phyloP scores from a whole-genome alignment of 306 rosid species.

The Datisca glomerata region DNA sequence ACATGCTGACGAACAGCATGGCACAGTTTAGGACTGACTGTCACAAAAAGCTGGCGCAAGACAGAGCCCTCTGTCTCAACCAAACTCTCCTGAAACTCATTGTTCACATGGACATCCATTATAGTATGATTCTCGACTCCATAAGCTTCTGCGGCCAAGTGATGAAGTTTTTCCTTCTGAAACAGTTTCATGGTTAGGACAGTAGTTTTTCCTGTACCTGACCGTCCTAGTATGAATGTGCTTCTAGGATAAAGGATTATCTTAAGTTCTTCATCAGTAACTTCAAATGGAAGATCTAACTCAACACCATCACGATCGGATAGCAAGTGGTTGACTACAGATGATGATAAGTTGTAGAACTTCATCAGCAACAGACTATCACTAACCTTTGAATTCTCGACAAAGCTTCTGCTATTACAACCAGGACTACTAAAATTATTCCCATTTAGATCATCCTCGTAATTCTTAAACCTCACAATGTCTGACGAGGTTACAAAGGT shows the following conservation, averaged over 20 bases:
- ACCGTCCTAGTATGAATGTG: conserved; percentile 58
- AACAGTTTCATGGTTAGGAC: conserved; percentile 65
- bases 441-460: conserved; percentile 10
- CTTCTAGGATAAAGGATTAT: conserved; percentile 46
- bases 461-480: conserved; percentile 27
- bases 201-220: conserved; percentile 92
- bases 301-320: conserved; percentile 41
- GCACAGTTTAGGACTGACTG: conserved; percentile 74
- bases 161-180: conserved; percentile 40
- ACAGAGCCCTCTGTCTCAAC: conserved; percentile 13
- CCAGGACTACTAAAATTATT: conserved; percentile 14
- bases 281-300: conserved; percentile 66
- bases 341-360: conserved; percentile 47
- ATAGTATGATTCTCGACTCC: background rate
- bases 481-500: conserved; percentile 33
- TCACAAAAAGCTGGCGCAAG: conserved; percentile 58
- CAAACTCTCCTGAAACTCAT: conserved; percentile 8
- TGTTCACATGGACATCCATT: conserved; percentile 13
- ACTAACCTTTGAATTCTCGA: conserved; percentile 69
- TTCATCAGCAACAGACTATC: conserved; percentile 75
- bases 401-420: conserved; percentile 43
- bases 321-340: conserved; percentile 43
- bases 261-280: conserved; percentile 50
- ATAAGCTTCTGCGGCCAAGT: conserved; percentile 20
- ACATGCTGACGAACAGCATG: conserved; percentile 56